Conservation (phyloP, 1,284 basidiomycete species). For the Psilocybe mexicana region DNA sequence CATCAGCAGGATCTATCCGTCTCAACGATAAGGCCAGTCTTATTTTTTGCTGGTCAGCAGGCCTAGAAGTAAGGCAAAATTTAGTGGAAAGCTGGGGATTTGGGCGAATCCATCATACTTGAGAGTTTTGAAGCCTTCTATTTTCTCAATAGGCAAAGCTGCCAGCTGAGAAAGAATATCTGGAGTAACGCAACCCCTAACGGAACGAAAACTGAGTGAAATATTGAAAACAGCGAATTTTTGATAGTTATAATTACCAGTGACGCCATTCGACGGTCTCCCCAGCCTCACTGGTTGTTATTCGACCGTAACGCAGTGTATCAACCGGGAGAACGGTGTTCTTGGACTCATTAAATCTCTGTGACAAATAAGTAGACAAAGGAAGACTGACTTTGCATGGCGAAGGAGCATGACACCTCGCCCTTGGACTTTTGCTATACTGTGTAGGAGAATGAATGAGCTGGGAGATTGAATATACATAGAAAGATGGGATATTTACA, state of each 20-base stretch:
- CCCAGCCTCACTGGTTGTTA: constrained; percentile 45
- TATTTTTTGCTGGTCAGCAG: constrained; percentile 62
- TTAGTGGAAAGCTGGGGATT: neutral
- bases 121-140: constrained; percentile 54
- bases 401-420: constrained; percentile 63
- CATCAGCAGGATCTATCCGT: constrained; percentile 55
- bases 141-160: constrained; percentile 38
- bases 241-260: constrained; percentile 47
- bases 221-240: neutral
- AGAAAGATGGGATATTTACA: constrained; percentile 27
- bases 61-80: constrained; percentile 31
- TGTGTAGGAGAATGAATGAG: constrained; percentile 25
- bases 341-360: constrained; percentile 22
- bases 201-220: constrained; percentile 7
- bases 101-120: constrained; percentile 33
- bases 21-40: constrained; percentile 52
- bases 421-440: constrained; percentile 71
- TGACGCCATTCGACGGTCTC: constrained; percentile 73
- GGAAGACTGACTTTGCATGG: constrained; percentile 50
- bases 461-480: neutral
- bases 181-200: constrained; percentile 72
- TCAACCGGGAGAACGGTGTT: constrained; percentile 54
- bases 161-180: constrained; percentile 54
- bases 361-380: constrained; percentile 1
- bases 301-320: constrained; percentile 61